These are phyloP conservation scores for Lentinus brumalis DNA, from an alignment of 768 basidiomycete species.

Conservation along the genomic window DNA sequence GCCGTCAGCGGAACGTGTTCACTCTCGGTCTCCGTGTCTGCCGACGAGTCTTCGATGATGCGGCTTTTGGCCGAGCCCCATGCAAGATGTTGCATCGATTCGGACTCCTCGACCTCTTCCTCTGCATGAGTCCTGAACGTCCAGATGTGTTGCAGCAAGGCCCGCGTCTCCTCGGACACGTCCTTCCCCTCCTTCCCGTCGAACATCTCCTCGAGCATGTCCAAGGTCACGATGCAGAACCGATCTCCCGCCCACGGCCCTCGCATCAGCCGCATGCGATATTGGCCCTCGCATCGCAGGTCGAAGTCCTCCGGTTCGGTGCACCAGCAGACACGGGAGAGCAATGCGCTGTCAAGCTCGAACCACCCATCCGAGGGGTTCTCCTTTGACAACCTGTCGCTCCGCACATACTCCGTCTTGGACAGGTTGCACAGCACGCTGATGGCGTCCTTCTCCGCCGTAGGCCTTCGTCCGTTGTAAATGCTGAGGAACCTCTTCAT, in stretches of 20 bases:
- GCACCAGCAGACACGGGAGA: slow-evolving; percentile 1
- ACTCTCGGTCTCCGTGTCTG: too few species aligned
- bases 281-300: not conserved
- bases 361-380: not conserved
- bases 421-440: not conserved
- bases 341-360: not conserved
- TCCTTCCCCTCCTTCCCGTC: not conserved
- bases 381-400: not conserved
- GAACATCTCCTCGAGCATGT: not conserved
- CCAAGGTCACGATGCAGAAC: not conserved
- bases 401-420: not conserved
- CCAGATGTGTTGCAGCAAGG: too few species aligned
- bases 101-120: too few species aligned
- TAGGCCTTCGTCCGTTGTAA: too few species aligned
- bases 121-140: not conserved
- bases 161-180: not conserved
- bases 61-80: too few species aligned
- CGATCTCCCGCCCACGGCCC: not conserved
- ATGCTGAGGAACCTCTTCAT: too few species aligned
- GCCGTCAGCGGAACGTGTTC: too few species aligned
- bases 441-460: not conserved
- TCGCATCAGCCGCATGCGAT: not conserved
- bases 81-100: too few species aligned
- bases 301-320: too few species aligned
- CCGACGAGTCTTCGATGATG: too few species aligned